Percentiles rank a stretch among this genome's conserved stretches.
These are phyloP conservation scores for Leptographium wingfieldii DNA, from an alignment of 2,329 filamentous ascomycete species.

Conservation along the genomic window DNA sequence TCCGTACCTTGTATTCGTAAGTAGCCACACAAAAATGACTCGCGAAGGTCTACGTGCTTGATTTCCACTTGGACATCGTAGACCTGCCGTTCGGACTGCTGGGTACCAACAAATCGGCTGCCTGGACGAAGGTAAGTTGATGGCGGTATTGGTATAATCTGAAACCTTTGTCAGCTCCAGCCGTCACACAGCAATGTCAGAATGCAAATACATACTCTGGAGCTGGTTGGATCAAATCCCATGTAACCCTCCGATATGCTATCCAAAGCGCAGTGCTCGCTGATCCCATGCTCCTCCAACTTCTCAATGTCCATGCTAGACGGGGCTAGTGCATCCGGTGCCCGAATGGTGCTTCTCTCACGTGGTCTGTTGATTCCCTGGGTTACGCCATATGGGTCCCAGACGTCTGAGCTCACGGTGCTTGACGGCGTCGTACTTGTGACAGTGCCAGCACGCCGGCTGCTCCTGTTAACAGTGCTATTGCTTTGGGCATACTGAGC, in stretches of 20 bases:
- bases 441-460: background rate
- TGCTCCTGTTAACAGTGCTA: background rate
- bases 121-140: conserved; percentile 80
- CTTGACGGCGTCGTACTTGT: background rate
- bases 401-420: conserved; percentile 9
- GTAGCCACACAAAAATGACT: conserved; percentile 92
- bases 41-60: conserved; percentile 86
- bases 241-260: conserved; percentile 26
- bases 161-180: background rate
- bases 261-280: conserved; percentile 17
- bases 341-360: conserved; percentile 9
- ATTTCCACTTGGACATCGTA: conserved; percentile 97
- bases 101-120: conserved; percentile 79
- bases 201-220: conserved; percentile 29
- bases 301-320: conserved; percentile 21
- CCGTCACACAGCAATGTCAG: background rate
- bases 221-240: conserved; percentile 41
- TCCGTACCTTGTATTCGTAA: conserved; percentile 77
- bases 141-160: conserved; percentile 67
- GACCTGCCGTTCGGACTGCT: conserved; percentile 82
- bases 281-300: conserved; percentile 19
- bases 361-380: conserved; percentile 4
- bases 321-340: background rate
- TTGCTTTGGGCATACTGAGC: background rate
- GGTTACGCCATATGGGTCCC: conserved; percentile 9